Conservation (phyloP, 2,329 filamentous ascomycete species). For the Verticillium tricorpus region DNA sequence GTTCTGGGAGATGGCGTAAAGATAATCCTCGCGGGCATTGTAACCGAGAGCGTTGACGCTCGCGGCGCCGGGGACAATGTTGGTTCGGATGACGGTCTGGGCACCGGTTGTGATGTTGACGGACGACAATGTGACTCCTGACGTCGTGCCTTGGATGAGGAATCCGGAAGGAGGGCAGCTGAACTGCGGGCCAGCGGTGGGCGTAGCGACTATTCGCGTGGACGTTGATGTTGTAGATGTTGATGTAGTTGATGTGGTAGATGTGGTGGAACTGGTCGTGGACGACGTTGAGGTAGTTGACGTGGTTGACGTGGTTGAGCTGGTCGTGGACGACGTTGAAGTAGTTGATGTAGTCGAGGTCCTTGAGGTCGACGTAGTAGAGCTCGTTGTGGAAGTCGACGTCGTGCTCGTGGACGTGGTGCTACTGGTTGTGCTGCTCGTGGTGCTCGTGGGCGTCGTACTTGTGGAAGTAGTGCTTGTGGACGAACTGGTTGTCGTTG, state of each 20-base stretch:
- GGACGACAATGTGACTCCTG: conserved; percentile 6
- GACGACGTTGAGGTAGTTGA: neutral
- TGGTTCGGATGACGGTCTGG: neutral
- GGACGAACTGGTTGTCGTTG: neutral
- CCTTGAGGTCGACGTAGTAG: neutral
- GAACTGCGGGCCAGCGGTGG: conserved; percentile 1
- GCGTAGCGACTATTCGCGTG: neutral
- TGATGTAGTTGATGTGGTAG: neutral
- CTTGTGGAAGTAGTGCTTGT: neutral
- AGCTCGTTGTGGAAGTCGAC: neutral
- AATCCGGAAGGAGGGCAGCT: conserved; percentile 9
- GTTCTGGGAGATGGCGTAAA: conserved; percentile 13
- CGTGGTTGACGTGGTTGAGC: neutral
- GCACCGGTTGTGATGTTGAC: conserved; percentile 12
- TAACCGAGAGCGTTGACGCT: conserved; percentile 19
- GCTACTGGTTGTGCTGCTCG: neutral
- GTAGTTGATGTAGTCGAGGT: neutral
- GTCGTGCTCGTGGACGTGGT: neutral
- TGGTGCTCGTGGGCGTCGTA: neutral
- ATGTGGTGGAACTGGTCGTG: neutral
- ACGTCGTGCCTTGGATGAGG: conserved; percentile 8
- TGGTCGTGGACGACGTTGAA: neutral
- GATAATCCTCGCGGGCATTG: conserved; percentile 17
- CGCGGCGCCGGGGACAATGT: conserved; percentile 5
- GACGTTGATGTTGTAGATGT: neutral